phyloP scores from a whole-genome alignment of 164 flowering plant species.

The Magnolia changhungtana region DNA sequence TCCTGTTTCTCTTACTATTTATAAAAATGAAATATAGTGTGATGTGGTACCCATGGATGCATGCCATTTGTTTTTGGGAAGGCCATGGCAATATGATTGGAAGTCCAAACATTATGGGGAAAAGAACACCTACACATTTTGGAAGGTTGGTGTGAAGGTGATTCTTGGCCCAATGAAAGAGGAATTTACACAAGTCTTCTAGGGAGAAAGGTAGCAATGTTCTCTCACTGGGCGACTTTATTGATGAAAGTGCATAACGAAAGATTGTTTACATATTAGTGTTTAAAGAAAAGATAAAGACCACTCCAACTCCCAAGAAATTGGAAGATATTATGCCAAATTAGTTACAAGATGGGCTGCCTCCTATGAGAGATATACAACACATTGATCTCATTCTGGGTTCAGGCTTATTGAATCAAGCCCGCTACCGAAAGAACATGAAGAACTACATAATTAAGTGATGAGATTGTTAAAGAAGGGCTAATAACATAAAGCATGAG shows the following conservation, averaged over 20 bases:
- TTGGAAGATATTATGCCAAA: neutral
- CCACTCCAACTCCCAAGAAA: neutral
- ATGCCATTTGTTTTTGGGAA: neutral
- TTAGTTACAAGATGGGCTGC: neutral
- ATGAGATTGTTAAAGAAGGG: no score
- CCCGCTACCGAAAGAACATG: neutral
- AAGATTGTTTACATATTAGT: no score
- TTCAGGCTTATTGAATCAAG: neutral
- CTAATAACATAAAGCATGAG: neutral
- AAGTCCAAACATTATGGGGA: neutral
- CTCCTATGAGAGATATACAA: neutral
- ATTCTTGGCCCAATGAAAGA: no score
- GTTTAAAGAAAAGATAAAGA: no score
- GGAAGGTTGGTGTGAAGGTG: neutral
- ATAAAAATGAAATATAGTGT: neutral
- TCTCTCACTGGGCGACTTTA: no score
- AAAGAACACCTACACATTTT: neutral
- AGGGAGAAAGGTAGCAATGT: no score
- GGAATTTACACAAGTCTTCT: no score
- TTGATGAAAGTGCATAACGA: no score
- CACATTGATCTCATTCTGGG: neutral
- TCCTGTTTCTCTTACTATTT: neutral
- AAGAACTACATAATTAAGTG: neutral
- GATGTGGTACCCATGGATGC: neutral
- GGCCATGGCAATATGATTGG: slow-evolving; percentile 2